Evolutionary conservation across 768 basidiomycete species (phyloP).

Genomic region (Auricularia auricula-judae): DNA sequence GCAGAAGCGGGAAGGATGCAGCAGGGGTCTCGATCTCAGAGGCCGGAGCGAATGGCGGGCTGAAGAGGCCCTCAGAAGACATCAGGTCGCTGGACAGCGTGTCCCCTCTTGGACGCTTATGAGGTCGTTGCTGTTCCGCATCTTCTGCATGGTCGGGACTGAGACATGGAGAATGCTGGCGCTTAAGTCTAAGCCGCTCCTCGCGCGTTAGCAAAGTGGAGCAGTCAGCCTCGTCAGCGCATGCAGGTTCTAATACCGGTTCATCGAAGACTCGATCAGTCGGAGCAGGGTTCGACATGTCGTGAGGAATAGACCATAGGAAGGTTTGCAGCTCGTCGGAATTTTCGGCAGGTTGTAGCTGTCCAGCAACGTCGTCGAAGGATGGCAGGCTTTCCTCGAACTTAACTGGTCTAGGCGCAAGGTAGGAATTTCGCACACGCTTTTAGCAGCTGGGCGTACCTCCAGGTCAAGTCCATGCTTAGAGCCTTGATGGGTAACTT

Average conservation of each 20-base stretch:
- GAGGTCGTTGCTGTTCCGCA: no score
- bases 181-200: background rate
- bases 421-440: background rate
- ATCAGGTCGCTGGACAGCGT: no score
- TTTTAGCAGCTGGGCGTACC: background rate
- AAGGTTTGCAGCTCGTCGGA: background rate
- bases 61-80: no score
- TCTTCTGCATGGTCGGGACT: no score
- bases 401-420: background rate
- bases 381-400: background rate
- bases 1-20: background rate
- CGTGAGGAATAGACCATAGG: no score
- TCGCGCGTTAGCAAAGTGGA: background rate
- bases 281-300: no score
- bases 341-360: background rate
- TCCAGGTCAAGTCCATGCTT: background rate
- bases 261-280: background rate
- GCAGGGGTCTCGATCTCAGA: no score
- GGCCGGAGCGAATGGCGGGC: no score
- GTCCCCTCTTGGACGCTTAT: no score
- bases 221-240: background rate
- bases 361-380: background rate
- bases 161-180: background rate
- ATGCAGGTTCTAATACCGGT: background rate
- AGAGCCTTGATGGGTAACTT: background rate